These are phyloP conservation scores for Codiaeum variegatum DNA, from an alignment of 441 rosid genomes.

Conservation along the genomic window DNA sequence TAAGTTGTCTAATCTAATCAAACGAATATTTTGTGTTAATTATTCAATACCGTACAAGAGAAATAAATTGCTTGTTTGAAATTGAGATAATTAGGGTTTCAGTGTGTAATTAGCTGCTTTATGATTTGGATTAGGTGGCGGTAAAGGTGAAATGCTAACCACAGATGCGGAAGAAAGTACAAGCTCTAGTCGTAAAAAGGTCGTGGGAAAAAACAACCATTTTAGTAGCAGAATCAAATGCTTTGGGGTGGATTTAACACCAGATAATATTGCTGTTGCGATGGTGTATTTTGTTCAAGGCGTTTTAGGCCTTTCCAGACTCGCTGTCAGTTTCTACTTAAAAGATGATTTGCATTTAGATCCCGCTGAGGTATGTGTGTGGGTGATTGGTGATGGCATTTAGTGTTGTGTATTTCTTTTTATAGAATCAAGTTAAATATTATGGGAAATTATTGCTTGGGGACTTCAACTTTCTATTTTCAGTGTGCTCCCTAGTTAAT, in stretches of 20 bases:
- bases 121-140: constrained; percentile 1
- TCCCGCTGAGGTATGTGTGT: constrained; percentile 75
- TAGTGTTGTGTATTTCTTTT: neutral
- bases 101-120: neutral
- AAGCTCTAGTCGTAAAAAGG: constrained; percentile 28
- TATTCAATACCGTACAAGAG: too few relatives aligned
- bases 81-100: neutral
- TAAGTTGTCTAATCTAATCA: too few relatives aligned
- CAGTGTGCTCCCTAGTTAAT: neutral
- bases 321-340: constrained; percentile 86
- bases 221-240: constrained; percentile 33
- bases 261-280: constrained; percentile 86
- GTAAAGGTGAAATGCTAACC: constrained; percentile 41
- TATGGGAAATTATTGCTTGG: neutral
- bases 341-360: constrained; percentile 95
- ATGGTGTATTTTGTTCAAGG: constrained; percentile 99
- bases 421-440: neutral
- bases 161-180: constrained; percentile 37
- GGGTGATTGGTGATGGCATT: neutral
- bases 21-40: too few relatives aligned
- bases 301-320: constrained; percentile 87
- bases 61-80: too few relatives aligned
- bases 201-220: constrained; percentile 36
- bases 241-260: constrained; percentile 81
- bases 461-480: neutral